A percentile compares a stretch with the other conserved stretches of the same genome.
Evolutionary conservation across 768 basidiomycete genomes (phyloP).

Genomic region (Tylopilus sp.): DNA sequence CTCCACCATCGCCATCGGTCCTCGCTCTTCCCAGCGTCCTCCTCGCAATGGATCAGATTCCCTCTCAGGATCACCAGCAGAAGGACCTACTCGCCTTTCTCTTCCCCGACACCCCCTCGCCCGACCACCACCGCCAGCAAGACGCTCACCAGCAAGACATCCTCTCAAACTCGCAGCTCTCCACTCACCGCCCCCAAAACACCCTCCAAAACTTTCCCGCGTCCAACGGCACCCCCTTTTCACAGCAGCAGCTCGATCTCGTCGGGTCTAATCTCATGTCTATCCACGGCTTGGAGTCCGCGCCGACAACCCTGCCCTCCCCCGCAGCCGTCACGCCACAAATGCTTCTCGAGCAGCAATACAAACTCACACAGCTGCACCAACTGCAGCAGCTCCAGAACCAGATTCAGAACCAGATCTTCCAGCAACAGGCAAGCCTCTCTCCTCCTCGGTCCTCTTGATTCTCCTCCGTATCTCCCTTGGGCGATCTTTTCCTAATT

Average conservation of each 20-base stretch:
- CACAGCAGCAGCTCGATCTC: constrained; percentile 46
- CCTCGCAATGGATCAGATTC: constrained; percentile 19
- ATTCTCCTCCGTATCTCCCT: not conserved
- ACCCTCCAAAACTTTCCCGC: constrained; percentile 4
- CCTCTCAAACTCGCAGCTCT: not conserved
- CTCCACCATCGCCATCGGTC: constrained; percentile 8
- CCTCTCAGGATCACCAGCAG: constrained; percentile 29
- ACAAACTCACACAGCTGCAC: constrained; percentile 74
- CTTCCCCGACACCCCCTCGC: constrained; percentile 26
- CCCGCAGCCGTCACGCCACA: constrained; percentile 38
- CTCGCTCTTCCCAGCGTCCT: not conserved
- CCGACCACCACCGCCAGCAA: constrained; percentile 24
- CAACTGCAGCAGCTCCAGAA: constrained; percentile 76
- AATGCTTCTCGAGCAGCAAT: constrained; percentile 67
- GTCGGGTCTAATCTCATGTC: constrained; percentile 47
- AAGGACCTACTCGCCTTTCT: constrained; percentile 36
- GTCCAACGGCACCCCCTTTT: constrained; percentile 13
- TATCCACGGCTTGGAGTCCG: constrained; percentile 41
- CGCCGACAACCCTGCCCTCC: constrained; percentile 12
- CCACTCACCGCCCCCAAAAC: constrained; percentile 13
- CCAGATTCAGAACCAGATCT: constrained; percentile 84
- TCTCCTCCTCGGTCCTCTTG: constrained; percentile 2
- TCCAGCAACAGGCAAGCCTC: constrained; percentile 77
- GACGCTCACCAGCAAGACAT: constrained; percentile 20
- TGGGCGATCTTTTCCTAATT: constrained; percentile 5